Evolutionary conservation across 139 green algal species (phyloP).

Genomic region (Coelastrella sp.): DNA sequence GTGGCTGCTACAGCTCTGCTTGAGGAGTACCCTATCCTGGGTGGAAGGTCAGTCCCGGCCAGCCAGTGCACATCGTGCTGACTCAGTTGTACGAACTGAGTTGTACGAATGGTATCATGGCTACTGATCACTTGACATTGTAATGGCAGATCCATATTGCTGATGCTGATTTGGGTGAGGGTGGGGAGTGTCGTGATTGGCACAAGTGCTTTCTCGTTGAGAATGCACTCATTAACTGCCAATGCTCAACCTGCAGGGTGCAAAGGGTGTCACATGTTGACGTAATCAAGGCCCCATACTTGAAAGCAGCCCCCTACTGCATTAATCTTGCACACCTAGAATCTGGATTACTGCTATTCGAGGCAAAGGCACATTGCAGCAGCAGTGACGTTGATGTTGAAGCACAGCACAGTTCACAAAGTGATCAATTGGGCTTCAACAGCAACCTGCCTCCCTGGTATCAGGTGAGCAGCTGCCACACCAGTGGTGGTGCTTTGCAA

Average conservation of each 20-base stretch:
- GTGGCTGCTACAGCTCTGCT: slow-evolving; percentile 1
- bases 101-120: background rate
- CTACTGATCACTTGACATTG: background rate
- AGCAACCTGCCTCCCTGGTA: slow-evolving; percentile 17
- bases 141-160: no score
- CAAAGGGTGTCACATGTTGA: slow-evolving; percentile 1
- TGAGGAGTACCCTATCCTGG: slow-evolving; percentile 25
- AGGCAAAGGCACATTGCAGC: background rate
- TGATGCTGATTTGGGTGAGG: no score
- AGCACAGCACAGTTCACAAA: background rate
- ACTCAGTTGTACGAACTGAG: background rate
- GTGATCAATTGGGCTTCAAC: background rate
- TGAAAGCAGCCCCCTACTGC: slow-evolving; percentile 35
- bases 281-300: background rate
- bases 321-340: background rate
- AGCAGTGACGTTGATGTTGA: background rate
- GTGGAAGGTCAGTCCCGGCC: slow-evolving; percentile 1
- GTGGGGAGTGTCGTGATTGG: background rate
- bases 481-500: background rate
- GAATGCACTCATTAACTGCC: background rate
- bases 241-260: slow-evolving; percentile 1
- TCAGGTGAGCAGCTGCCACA: background rate
- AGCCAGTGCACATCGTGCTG: background rate
- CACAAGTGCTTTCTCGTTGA: background rate
- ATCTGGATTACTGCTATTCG: background rate